Conservation (phyloP, 306 rosid species). For the Ochetophila trinervis region DNA sequence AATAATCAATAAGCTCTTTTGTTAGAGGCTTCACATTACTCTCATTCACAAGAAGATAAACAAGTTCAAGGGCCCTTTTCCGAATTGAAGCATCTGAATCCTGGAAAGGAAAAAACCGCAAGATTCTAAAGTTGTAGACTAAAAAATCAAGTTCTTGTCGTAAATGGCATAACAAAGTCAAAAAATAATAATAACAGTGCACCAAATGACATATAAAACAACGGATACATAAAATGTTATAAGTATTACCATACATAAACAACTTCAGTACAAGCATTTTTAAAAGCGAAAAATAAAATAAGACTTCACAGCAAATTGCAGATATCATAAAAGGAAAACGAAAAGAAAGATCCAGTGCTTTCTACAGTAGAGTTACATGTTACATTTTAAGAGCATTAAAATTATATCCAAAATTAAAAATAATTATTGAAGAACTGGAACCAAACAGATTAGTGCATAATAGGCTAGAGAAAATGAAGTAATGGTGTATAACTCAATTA, state of each 20-base stretch:
- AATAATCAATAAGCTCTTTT: conserved; percentile 84
- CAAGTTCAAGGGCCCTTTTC: conserved; percentile 98
- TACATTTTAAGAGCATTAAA: no score
- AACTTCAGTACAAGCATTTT: not conserved
- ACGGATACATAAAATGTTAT: no score
- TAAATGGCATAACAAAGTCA: conserved; percentile 8
- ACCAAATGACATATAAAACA: conserved; percentile 4
- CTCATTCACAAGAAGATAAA: conserved; percentile 78
- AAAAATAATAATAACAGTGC: conserved; percentile 15
- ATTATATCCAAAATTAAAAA: not conserved
- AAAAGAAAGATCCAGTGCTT: no score
- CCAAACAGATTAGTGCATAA: not conserved
- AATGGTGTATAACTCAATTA: no score
- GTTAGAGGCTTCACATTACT: conserved; percentile 83
- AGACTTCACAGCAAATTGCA: no score
- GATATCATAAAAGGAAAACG: no score
- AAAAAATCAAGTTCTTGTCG: not conserved
- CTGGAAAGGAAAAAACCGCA: conserved; percentile 46
- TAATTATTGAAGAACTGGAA: not conserved
- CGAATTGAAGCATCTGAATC: conserved; percentile 94
- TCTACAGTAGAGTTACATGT: no score
- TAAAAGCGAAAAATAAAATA: no score
- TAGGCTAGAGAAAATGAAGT: no score
- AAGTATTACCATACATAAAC: not conserved
- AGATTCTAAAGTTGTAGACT: conserved; percentile 24